These are phyloP conservation scores for Calonectria leucothoes DNA, from an alignment of 2,329 filamentous ascomycete genomes.

Conservation along the genomic window DNA sequence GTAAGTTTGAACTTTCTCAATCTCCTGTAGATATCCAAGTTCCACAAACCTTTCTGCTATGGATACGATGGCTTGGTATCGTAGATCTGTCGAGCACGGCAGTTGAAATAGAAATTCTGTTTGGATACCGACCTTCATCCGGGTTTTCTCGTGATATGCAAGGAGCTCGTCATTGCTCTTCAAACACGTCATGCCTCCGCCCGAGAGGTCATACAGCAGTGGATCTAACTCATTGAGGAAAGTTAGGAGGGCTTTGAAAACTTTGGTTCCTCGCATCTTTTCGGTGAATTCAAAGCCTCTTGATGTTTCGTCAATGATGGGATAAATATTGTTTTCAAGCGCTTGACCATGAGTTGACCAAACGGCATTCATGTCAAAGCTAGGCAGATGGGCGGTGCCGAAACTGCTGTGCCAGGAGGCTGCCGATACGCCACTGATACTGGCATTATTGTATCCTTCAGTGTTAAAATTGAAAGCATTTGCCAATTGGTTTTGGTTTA, in stretches of 20 bases:
- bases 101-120: background rate
- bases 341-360: background rate
- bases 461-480: background rate
- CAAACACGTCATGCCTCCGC: background rate
- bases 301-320: background rate
- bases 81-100: background rate
- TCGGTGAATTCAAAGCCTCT: background rate
- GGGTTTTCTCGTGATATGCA: background rate
- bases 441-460: background rate
- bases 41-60: constrained; percentile 2
- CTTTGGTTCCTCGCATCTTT: background rate
- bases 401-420: background rate
- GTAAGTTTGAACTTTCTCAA: background rate
- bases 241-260: background rate
- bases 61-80: background rate
- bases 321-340: background rate
- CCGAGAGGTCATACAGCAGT: background rate
- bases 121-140: background rate
- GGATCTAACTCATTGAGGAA: background rate
- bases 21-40: background rate
- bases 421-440: background rate
- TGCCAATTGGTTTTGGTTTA: background rate
- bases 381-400: background rate
- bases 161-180: background rate
- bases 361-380: background rate